Base-by-base conservation (phyloP, 352 stramenopile species). In the Globisporangium emineosum region DNA sequence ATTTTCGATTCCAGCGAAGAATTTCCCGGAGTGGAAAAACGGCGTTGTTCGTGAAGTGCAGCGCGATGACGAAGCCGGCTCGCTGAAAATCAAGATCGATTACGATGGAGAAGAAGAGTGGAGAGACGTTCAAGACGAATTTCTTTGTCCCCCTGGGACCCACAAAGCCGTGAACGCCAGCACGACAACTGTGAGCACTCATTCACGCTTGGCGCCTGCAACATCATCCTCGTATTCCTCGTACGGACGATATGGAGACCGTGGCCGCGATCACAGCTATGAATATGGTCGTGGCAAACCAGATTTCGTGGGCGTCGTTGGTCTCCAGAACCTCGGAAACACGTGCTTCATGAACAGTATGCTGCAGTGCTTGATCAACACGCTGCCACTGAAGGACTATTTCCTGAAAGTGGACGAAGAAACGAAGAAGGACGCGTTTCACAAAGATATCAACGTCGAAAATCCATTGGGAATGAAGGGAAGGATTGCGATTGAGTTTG, bases 381-480 rank as follows among this genome's bases (percentile, higher is more conserved):
- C 96, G n/a, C 72, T 85, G 52, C 78, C 88, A 5, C 79, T 99
- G 15, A 96, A 94, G 19, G 71, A 92, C 52, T 99, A 98, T 72
- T 99, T 99, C 71, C 68, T 98, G 0, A 71, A 67, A 53, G 78
- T 79, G 23, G 71, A 97, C 53, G 80, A 90, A n/a, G 60, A 78
- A 0, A 83, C 71, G 2, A 70, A 70, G 3, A 61, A 57, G 9
- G 60, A 58, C 17, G 61, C 70, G 32, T 90, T 90, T 60, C 62
- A 77, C 27, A 75, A 77, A 13, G 87, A 99, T 65, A 85, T 99
- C 49, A 99, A 99, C 68, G 74, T 81, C 62, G 75, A 93, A 21
- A 99, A 99, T 68, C 96, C 97, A 21, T 81, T 99, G 3, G 87
- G 85, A 3, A 92, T 94, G 83, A 91, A 96, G 40, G 97, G 97